A percentile compares a stretch with the other conserved stretches of the same genome.
Evolutionary conservation across 192 early-diverging fungal species (phyloP).

Genomic region (Coemansia sp.): DNA sequence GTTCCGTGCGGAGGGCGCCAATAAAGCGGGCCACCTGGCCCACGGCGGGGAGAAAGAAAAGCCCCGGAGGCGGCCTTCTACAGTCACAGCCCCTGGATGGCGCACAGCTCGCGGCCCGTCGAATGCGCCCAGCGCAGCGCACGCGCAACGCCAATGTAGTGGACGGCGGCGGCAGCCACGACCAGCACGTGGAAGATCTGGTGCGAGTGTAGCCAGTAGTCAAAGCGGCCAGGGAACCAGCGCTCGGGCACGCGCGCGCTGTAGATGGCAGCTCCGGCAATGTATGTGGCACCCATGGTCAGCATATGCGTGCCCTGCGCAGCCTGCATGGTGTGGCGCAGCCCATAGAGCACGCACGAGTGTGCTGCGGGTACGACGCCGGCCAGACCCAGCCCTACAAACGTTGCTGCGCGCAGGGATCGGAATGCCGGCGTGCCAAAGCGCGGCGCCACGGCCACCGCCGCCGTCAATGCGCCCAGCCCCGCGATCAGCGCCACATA

Average conservation of each 20-base stretch:
- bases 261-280: constrained; percentile 81
- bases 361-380: constrained; percentile 71
- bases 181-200: constrained; percentile 90
- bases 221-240: constrained; percentile 77
- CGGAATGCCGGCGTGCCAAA: constrained; percentile 74
- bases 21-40: neutral
- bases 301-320: constrained; percentile 62
- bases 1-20: too few relatives aligned
- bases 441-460: constrained; percentile 54
- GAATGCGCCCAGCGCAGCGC: constrained; percentile 50
- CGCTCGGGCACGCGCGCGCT: constrained; percentile 79
- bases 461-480: constrained; percentile 61
- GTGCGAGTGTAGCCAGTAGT: constrained; percentile 77
- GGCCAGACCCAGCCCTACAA: constrained; percentile 73
- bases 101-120: constrained; percentile 18
- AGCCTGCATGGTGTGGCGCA: constrained; percentile 50
- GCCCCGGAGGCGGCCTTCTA: neutral
- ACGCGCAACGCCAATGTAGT: constrained; percentile 63
- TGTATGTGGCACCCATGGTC: constrained; percentile 70
- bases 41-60: neutral
- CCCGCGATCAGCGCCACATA: constrained; percentile 58
- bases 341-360: constrained; percentile 57
- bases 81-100: neutral
- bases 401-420: constrained; percentile 68
- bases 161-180: constrained; percentile 61